Conservation (phyloP, 2,329 filamentous ascomycete species). For the Cercospora zeina region DNA sequence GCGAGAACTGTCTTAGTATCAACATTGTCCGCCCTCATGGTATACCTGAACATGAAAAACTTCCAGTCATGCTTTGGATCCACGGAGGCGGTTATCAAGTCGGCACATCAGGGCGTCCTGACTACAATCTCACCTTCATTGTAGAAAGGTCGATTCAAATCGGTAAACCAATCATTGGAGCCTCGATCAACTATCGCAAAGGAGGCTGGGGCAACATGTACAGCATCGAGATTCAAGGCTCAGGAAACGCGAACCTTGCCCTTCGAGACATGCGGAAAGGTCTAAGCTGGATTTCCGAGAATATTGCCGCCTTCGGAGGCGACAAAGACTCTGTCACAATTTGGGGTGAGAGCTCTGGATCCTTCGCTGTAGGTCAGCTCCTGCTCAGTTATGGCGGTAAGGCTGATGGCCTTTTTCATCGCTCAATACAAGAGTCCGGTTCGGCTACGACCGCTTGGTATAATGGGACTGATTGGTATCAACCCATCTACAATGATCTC, state of each 20-base stretch:
- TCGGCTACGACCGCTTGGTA: conserved; percentile 30
- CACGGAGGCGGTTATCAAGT: conserved; percentile 43
- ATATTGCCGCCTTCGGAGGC: conserved; percentile 39
- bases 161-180: conserved; percentile 55
- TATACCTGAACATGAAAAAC: conserved; percentile 40
- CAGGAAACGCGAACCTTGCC: conserved; percentile 54
- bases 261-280: conserved; percentile 48
- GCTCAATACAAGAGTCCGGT: conserved; percentile 49
- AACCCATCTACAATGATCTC: conserved; percentile 64
- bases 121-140: conserved; percentile 64
- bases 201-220: conserved; percentile 69
- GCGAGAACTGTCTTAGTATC: conserved; percentile 61
- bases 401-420: conserved; percentile 51
- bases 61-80: conserved; percentile 63
- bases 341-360: conserved; percentile 43
- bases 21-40: conserved; percentile 60
- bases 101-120: conserved; percentile 23
- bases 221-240: conserved; percentile 55
- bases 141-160: conserved; percentile 50
- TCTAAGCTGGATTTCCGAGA: conserved; percentile 48
- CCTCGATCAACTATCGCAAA: conserved; percentile 65
- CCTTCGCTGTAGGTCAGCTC: conserved; percentile 47
- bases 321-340: conserved; percentile 26
- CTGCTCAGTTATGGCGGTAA: conserved; percentile 50
- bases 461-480: conserved; percentile 38